Base-by-base conservation (phyloP, 1,284 basidiomycete genomes). In the Paramarasmius palmivorus region DNA sequence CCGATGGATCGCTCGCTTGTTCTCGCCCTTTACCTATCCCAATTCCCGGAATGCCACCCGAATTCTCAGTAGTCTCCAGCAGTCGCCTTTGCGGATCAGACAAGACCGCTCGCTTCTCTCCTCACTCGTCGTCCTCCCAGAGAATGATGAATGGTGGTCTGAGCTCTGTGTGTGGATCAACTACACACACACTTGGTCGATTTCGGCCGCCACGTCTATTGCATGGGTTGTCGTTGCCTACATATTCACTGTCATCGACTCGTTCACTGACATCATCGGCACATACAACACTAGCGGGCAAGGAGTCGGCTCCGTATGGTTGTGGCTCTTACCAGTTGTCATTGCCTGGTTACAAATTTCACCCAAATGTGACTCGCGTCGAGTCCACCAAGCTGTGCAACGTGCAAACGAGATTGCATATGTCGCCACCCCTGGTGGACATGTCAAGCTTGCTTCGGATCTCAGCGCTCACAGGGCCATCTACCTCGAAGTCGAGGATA, bases 241-340 rank as follows among this genome's bases (percentile, higher is more conserved):
- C 54, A 25, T 72, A 2, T 71, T 78, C 51, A 76, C 71, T 1
- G 63, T 77, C 8, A 59, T 69, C 15, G 68, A 74, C 50, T 70
- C 73, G 6, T 70, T 78, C 44, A 63, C 64, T 4, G 61, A 55
- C 37, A 29, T 46, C 1, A 29, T 5, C 4, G 15, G 1, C 25
- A 50, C 60, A 25, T 53, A 73, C 9, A 59, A 68, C 25, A 63
- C 65, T 1, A 68, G 61, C 17, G 75, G 73, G 1, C 64, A 74
- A 38, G 69, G 65, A 6, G 68, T 73, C 4, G 72, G 69, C 1
- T 71, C 70, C 0, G 59, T 66, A 6, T 78, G 68, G 69, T 59
- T 78, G 9, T 77, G 75, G 73, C 56, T 77, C 5, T 49, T 78
- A 12, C 69, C 74, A 0, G 61, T 78, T 12, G 74, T 79, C 26